A percentile compares a stretch with the other conserved stretches of the same genome.
Conservation (phyloP, 2,329 filamentous ascomycete species). For the Trichoderma polysporum region DNA sequence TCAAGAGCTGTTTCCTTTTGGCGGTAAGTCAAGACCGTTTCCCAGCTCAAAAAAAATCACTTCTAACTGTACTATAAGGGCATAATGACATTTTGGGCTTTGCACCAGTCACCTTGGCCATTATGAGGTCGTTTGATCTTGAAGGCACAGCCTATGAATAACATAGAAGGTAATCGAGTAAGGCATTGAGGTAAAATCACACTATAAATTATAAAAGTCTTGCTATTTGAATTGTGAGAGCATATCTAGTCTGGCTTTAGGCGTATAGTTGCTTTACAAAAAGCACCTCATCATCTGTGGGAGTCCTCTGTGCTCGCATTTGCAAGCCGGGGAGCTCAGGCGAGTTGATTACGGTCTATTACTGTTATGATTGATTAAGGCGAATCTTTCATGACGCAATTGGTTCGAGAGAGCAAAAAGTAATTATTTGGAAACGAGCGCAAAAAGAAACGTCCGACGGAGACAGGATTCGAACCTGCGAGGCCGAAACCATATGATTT, state of each 20-base stretch:
- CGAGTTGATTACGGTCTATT: no score
- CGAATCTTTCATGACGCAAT: not conserved
- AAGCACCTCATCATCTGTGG: no score
- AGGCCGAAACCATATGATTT: constrained; percentile 18
- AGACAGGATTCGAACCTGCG: constrained; percentile 21
- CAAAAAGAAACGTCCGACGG: constrained; percentile 18
- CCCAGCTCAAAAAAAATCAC: not conserved
- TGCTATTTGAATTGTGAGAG: no score
- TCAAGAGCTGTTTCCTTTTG: constrained; percentile 55
- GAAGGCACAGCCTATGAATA: constrained; percentile 32
- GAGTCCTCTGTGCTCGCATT: no score
- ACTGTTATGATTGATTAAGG: not conserved
- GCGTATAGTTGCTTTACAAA: no score
- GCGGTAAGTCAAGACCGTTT: constrained; percentile 52
- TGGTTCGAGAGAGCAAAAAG: not conserved
- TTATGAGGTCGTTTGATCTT: constrained; percentile 63
- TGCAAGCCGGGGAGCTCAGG: no score
- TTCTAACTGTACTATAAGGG: constrained; percentile 41
- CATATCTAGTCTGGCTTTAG: no score
- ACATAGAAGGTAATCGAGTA: not conserved
- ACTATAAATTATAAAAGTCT: no score
- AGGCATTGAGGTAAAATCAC: no score
- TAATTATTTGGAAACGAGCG: not conserved
- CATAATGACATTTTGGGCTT: constrained; percentile 70
- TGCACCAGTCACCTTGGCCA: constrained; percentile 61